Conservation (phyloP, 805 yeast genomes). For the Hanseniaspora mollemarum region DNA sequence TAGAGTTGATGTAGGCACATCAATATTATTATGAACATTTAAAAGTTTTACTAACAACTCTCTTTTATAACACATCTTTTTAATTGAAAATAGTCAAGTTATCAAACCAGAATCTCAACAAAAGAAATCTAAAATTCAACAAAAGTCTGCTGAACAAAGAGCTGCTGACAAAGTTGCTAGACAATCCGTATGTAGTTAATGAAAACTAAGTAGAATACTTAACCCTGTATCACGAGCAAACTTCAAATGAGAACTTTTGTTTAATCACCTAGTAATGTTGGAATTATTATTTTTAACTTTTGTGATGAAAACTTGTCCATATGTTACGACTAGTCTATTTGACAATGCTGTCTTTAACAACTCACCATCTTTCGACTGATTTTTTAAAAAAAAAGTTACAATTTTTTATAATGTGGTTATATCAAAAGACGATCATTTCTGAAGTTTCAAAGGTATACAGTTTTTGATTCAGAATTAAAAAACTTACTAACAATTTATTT, state of each 20-base stretch:
- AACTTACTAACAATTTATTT: conserved; percentile 14
- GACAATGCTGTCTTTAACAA: conserved; percentile 57
- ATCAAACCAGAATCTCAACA: conserved; percentile 71
- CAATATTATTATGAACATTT: conserved; percentile 8
- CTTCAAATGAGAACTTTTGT: neutral
- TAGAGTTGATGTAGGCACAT: conserved; percentile 10
- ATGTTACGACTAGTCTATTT: conserved; percentile 46
- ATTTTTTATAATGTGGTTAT: neutral
- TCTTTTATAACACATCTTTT: conserved; percentile 10
- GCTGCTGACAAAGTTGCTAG: conserved; percentile 71
- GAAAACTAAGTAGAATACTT: too few relatives aligned
- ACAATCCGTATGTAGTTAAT: conserved; percentile 56
- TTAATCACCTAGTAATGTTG: neutral
- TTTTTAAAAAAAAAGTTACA: neutral
- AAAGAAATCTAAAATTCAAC: conserved; percentile 70
- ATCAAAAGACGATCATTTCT: conserved; percentile 17
- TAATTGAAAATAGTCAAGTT: conserved; percentile 29
- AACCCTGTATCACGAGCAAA: too few relatives aligned
- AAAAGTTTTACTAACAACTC: conserved; percentile 9
- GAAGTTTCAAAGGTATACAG: neutral
- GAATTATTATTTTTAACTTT: conserved; percentile 6
- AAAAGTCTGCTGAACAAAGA: conserved; percentile 64
- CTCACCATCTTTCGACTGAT: conserved; percentile 74
- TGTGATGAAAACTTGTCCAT: conserved; percentile 41
- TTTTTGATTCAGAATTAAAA: neutral